Conservation (phyloP, 768 basidiomycete species). For the Aureoboletus auriporus region DNA sequence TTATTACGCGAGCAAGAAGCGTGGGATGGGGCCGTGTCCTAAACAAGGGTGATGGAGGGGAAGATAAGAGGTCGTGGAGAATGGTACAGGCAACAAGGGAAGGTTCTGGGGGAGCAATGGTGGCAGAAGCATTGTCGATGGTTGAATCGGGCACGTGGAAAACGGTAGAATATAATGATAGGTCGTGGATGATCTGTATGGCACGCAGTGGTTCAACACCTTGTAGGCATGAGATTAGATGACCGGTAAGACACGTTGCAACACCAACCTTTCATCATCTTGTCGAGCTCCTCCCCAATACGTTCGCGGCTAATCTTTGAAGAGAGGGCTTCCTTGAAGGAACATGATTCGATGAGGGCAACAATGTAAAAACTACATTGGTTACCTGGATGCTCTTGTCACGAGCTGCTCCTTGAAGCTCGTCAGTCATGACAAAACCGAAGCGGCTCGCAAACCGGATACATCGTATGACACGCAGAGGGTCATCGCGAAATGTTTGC, state of each 20-base stretch:
- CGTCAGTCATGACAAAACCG: slow-evolving; percentile 72
- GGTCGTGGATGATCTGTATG: slow-evolving; percentile 67
- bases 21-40: slow-evolving; percentile 30
- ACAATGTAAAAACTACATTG: not conserved
- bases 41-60: slow-evolving; percentile 14
- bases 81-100: slow-evolving; percentile 58
- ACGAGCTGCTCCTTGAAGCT: slow-evolving; percentile 58
- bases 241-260: not conserved
- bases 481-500: slow-evolving; percentile 93
- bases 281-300: slow-evolving; percentile 86
- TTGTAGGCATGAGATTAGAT: slow-evolving; percentile 27
- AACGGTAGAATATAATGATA: slow-evolving; percentile 66
- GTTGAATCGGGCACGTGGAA: slow-evolving; percentile 54
- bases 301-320: slow-evolving; percentile 88
- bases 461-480: slow-evolving; percentile 86
- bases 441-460: slow-evolving; percentile 90
- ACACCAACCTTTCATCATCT: slow-evolving; percentile 83
- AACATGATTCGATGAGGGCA: not conserved
- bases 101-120: slow-evolving; percentile 34
- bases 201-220: slow-evolving; percentile 73
- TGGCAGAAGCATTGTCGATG: slow-evolving; percentile 40
- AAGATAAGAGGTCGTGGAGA: slow-evolving; percentile 46
- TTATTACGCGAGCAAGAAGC: slow-evolving; percentile 31
- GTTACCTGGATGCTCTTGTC: slow-evolving; percentile 62
- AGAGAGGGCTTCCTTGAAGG: slow-evolving; percentile 54